Percentiles rank a stretch among this genome's conserved stretches.
Conservation (phyloP, 208 protist genomes). For the Balamuthia mandrillaris region DNA sequence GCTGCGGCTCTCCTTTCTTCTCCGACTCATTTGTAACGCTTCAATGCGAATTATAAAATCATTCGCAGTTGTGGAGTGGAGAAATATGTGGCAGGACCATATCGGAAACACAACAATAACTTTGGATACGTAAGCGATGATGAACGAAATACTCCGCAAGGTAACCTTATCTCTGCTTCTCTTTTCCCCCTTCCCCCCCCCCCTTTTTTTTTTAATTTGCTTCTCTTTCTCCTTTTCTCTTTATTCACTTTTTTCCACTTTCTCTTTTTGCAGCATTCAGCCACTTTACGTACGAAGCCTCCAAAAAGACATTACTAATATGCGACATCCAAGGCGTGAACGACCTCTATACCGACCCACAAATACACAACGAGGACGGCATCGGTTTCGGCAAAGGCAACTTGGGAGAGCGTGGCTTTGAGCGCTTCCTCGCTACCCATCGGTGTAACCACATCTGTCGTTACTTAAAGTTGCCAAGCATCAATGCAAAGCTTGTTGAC, state of each 20-base stretch:
- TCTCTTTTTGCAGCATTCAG: too few species aligned
- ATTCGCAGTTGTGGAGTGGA: too few species aligned
- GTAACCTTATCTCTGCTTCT: too few species aligned
- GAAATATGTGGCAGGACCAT: slow-evolving; percentile 52
- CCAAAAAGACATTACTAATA: slow-evolving; percentile 45
- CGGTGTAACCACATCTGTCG: slow-evolving; percentile 62
- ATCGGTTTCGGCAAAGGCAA: slow-evolving; percentile 60
- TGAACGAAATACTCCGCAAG: slow-evolving; percentile 57
- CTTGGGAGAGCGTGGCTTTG: slow-evolving; percentile 50
- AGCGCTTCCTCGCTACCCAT: slow-evolving; percentile 56
- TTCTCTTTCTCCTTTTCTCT: too few species aligned
- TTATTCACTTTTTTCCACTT: too few species aligned
- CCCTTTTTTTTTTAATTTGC: too few species aligned
- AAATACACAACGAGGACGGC: slow-evolving; percentile 52
- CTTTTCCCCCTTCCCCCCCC: too few species aligned
- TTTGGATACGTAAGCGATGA: slow-evolving; percentile 54
- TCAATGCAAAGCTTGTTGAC: too few species aligned
- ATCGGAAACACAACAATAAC: slow-evolving; percentile 65
- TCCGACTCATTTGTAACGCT: too few species aligned
- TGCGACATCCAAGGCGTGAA: slow-evolving; percentile 66
- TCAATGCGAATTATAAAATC: too few species aligned
- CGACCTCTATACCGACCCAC: slow-evolving; percentile 66
- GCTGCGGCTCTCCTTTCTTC: too few species aligned
- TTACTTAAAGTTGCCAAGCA: slow-evolving; percentile 43
- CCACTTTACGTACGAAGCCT: slow-evolving; percentile 62